phyloP scores from a whole-genome alignment of 306 rosid genomes.

The Astragalus glycyphyllos region DNA sequence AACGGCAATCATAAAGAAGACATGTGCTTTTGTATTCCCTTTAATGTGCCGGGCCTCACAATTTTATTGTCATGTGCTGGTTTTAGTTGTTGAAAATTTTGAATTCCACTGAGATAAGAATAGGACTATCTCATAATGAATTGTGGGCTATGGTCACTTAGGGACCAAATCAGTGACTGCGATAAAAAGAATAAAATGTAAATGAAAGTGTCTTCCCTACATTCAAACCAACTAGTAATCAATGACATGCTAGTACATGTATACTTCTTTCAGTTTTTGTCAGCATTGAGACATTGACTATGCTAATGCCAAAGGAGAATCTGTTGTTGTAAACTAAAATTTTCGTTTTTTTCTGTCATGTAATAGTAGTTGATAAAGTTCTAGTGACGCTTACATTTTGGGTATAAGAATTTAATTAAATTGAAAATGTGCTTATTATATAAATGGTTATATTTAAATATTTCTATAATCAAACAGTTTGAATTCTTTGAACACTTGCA shows the following conservation, averaged over 20 bases:
- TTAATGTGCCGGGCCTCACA: slow-evolving; percentile 36
- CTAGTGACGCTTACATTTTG: no score
- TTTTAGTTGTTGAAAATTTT: slow-evolving; percentile 35
- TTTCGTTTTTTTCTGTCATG: background rate
- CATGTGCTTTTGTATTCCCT: background rate
- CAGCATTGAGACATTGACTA: background rate
- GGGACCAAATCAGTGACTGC: background rate
- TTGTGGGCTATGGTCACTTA: background rate
- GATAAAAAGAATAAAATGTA: background rate
- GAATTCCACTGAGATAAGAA: slow-evolving; percentile 26
- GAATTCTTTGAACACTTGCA: no score
- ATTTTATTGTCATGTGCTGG: slow-evolving; percentile 11
- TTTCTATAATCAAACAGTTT: no score
- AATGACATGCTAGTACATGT: background rate
- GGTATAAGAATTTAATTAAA: no score
- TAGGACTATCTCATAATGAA: slow-evolving; percentile 7
- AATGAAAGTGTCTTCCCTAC: background rate
- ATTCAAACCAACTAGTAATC: slow-evolving; percentile 4
- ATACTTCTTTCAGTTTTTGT: background rate
- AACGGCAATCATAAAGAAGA: slow-evolving; percentile 6
- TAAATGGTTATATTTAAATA: no score
- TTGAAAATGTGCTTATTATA: no score
- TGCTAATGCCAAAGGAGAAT: background rate
- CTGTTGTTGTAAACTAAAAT: background rate
- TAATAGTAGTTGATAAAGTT: no score